These are phyloP conservation scores for Metarhizium rileyi DNA, from an alignment of 2,329 filamentous ascomycete genomes.

Conservation along the genomic window DNA sequence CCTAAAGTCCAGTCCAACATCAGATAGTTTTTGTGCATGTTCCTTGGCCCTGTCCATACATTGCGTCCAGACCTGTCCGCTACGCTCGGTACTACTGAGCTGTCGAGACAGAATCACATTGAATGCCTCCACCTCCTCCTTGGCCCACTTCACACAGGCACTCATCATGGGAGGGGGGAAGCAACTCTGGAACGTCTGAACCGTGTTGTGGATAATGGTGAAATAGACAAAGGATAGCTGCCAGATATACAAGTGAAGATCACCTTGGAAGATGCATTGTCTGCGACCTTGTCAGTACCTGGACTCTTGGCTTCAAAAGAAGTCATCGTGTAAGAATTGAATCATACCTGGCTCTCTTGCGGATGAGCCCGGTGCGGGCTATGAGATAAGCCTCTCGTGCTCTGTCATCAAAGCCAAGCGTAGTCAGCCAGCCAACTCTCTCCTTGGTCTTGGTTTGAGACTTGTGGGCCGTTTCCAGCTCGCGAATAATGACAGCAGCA, in stretches of 20 bases:
- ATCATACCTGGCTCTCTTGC: slow-evolving; percentile 67
- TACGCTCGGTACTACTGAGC: slow-evolving; percentile 72
- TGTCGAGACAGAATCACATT: slow-evolving; percentile 75
- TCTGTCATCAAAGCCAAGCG: slow-evolving; percentile 82
- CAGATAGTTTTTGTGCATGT: slow-evolving; percentile 69
- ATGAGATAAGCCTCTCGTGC: slow-evolving; percentile 80
- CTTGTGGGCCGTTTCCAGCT: slow-evolving; percentile 68
- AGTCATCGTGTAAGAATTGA: neutral
- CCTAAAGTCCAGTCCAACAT: slow-evolving; percentile 84
- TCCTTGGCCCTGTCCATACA: slow-evolving; percentile 75
- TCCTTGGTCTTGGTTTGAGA: slow-evolving; percentile 68
- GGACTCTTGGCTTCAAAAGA: neutral
- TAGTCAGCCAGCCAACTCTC: slow-evolving; percentile 74
- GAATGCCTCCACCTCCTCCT: slow-evolving; percentile 85
- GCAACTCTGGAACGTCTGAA: slow-evolving; percentile 76
- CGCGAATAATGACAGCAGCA: slow-evolving; percentile 65
- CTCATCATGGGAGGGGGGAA: slow-evolving; percentile 85
- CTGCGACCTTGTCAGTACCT: slow-evolving; percentile 32
- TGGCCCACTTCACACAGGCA: slow-evolving; percentile 97
- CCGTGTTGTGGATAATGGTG: slow-evolving; percentile 85
- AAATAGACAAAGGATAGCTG: slow-evolving; percentile 95
- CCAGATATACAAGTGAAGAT: slow-evolving; percentile 87
- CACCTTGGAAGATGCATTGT: slow-evolving; percentile 91
- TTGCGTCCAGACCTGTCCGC: slow-evolving; percentile 66
- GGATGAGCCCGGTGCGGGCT: slow-evolving; percentile 67